Conservation (phyloP, 2,329 filamentous ascomycete species). For the Epichloe sylvatica region DNA sequence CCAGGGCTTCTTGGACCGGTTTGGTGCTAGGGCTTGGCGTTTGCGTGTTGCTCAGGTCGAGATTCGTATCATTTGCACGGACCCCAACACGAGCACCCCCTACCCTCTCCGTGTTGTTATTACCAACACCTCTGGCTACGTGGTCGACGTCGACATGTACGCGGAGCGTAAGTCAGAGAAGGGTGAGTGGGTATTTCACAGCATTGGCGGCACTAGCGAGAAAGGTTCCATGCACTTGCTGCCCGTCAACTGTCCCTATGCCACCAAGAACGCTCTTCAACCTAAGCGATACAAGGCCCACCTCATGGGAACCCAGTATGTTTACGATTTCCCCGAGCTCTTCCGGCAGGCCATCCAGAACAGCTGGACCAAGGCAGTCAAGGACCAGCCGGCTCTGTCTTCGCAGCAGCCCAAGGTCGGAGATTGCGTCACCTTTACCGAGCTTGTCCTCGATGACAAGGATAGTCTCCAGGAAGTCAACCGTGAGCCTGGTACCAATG, state of each 20-base stretch:
- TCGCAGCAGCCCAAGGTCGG: slow-evolving; percentile 73
- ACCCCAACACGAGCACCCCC: slow-evolving; percentile 67
- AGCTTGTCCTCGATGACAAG: slow-evolving; percentile 87
- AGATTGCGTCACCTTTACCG: slow-evolving; percentile 86
- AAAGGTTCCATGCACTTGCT: slow-evolving; percentile 90
- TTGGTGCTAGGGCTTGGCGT: slow-evolving; percentile 87
- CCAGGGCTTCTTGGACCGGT: slow-evolving; percentile 89
- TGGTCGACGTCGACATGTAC: slow-evolving; percentile 95
- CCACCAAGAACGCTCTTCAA: slow-evolving; percentile 96
- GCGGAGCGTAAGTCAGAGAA: slow-evolving; percentile 96
- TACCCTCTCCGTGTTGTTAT: slow-evolving; percentile 93
- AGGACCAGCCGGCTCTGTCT: slow-evolving; percentile 57
- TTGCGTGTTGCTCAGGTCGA: slow-evolving; percentile 94
- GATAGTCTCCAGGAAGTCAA: slow-evolving; percentile 88
- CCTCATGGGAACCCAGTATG: slow-evolving; percentile 97
- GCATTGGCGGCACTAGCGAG: slow-evolving; percentile 87
- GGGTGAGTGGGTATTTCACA: slow-evolving; percentile 97
- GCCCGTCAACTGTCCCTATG: slow-evolving; percentile 81
- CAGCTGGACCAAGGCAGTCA: slow-evolving; percentile 67
- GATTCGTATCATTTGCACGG: slow-evolving; percentile 96
- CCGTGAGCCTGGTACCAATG: slow-evolving; percentile 89
- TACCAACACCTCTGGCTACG: slow-evolving; percentile 95
- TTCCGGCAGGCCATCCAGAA: slow-evolving; percentile 98
- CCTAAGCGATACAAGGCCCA: slow-evolving; percentile 99
- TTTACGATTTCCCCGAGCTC: slow-evolving; percentile 98